phyloP scores from a whole-genome alignment of 2,329 filamentous ascomycete species.

The Aspergillus floridensis region DNA sequence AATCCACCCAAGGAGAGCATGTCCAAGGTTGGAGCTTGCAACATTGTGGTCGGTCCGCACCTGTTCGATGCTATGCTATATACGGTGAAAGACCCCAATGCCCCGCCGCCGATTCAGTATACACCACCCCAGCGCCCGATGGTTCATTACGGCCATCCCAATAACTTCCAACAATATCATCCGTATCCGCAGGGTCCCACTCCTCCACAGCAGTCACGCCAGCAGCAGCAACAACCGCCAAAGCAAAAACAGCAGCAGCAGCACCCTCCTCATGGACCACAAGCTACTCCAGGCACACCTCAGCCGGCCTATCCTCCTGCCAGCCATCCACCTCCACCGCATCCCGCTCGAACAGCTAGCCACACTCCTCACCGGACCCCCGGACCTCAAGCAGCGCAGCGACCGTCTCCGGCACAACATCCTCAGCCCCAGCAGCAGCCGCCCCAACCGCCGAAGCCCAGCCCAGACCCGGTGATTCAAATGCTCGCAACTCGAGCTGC shows the following conservation, averaged over 20 bases:
- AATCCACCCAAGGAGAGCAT: constrained; percentile 54
- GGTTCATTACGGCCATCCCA: constrained; percentile 43
- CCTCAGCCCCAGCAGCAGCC: constrained; percentile 25
- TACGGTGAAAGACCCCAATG: constrained; percentile 51
- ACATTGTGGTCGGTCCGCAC: constrained; percentile 62
- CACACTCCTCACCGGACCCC: constrained; percentile 21
- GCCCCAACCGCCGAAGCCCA: constrained; percentile 43
- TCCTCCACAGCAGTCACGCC: constrained; percentile 27
- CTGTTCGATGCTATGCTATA: constrained; percentile 60
- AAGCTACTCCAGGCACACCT: constrained; percentile 27
- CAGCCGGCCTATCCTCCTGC: constrained; percentile 26
- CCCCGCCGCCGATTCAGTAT: constrained; percentile 39
- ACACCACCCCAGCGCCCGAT: constrained; percentile 41
- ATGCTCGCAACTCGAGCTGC: constrained; percentile 53
- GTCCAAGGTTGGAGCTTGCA: constrained; percentile 56
- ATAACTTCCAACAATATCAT: constrained; percentile 43
- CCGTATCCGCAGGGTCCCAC: constrained; percentile 34
- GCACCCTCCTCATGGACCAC: constrained; percentile 24
- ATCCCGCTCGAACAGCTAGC: constrained; percentile 14
- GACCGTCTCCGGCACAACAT: constrained; percentile 29
- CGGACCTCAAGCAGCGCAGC: constrained; percentile 25
- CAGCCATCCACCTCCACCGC: constrained; percentile 23
- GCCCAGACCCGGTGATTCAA: constrained; percentile 51
- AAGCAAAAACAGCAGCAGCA: constrained; percentile 29
- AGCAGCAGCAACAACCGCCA: constrained; percentile 12